phyloP scores from a whole-genome alignment of 768 basidiomycete species.

The Boletus huronensis region DNA sequence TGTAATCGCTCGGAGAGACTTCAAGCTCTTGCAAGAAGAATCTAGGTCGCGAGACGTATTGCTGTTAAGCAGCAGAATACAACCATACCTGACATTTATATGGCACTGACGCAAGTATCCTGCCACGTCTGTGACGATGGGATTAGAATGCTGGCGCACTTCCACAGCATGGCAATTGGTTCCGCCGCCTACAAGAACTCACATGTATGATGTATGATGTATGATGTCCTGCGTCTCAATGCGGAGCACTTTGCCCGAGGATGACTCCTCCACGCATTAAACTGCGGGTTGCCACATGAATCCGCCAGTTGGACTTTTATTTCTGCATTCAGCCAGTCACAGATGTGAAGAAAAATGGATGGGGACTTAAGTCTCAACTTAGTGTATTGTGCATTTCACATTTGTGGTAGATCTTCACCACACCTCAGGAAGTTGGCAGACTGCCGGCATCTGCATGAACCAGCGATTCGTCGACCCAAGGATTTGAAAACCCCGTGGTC shows the following conservation, averaged over 20 bases:
- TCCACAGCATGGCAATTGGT: slow-evolving; percentile 25
- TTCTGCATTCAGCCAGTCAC: background rate
- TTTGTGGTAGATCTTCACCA: background rate
- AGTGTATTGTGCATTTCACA: background rate
- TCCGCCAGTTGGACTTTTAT: background rate
- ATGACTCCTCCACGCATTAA: background rate
- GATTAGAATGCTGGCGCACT: background rate
- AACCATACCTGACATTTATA: slow-evolving; percentile 19
- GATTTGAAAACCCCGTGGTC: background rate
- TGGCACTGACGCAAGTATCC: background rate
- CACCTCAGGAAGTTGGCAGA: slow-evolving; percentile 1
- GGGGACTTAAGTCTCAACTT: background rate
- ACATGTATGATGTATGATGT: slow-evolving; percentile 19
- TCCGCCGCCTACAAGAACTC: slow-evolving; percentile 7
- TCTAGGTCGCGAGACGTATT: background rate
- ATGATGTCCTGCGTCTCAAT: slow-evolving; percentile 1
- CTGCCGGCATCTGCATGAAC: background rate
- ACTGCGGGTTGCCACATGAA: slow-evolving; percentile 9
- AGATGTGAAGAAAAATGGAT: background rate
- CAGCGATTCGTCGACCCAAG: background rate
- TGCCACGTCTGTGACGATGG: background rate
- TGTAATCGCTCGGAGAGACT: background rate
- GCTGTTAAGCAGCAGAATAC: background rate
- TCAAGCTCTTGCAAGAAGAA: background rate
- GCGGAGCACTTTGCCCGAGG: slow-evolving; percentile 5